Evolutionary conservation across 2,329 filamentous ascomycete species (phyloP).

Genomic region (Rachicladosporium sp.): DNA sequence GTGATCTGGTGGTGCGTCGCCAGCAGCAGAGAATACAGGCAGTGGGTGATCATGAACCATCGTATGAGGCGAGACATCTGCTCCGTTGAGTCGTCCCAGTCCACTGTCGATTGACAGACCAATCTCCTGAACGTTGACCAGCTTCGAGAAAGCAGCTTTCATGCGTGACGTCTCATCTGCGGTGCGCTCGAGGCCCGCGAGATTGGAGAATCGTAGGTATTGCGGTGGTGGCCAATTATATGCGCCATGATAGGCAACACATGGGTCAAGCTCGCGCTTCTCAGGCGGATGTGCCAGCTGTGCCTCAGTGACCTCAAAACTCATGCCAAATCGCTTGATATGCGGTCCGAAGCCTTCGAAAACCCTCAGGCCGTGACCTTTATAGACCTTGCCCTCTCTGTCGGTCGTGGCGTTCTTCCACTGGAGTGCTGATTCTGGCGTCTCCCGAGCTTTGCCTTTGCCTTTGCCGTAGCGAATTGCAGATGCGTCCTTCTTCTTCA

Average conservation of each 20-base stretch:
- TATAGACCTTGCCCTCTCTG: conserved; percentile 32
- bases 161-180: conserved; percentile 52
- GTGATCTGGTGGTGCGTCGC: too few relatives aligned
- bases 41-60: conserved; percentile 32
- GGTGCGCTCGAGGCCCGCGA: conserved; percentile 49
- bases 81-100: conserved; percentile 53
- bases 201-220: conserved; percentile 47
- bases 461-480: conserved; percentile 21
- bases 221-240: conserved; percentile 52
- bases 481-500: conserved; percentile 8
- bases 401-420: conserved; percentile 10
- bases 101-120: conserved; percentile 56
- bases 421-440: conserved; percentile 3
- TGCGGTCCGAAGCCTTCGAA: conserved; percentile 49
- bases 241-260: conserved; percentile 49
- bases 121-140: conserved; percentile 47
- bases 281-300: conserved; percentile 36
- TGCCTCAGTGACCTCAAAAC: conserved; percentile 52
- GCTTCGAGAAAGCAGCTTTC: conserved; percentile 46
- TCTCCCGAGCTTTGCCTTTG: conserved; percentile 14
- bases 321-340: conserved; percentile 53
- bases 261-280: conserved; percentile 44
- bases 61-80: conserved; percentile 42
- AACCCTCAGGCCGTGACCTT: conserved; percentile 49
- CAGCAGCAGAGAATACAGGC: conserved; percentile 29